phyloP scores from a whole-genome alignment of 1,284 basidiomycete species.

The Ganoderma sp. region DNA sequence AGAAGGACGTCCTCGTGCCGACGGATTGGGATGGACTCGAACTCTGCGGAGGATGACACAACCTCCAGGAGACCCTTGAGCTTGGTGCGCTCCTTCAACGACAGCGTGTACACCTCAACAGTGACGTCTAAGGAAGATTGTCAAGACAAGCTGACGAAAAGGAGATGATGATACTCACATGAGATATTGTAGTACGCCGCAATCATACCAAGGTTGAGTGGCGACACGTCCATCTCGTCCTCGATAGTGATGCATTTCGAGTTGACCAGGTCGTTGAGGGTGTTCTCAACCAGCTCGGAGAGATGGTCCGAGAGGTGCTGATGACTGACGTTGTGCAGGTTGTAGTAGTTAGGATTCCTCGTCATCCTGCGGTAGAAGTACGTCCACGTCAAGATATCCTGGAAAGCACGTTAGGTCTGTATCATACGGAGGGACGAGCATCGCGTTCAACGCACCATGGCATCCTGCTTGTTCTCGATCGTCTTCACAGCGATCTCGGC shows the following conservation, averaged over 20 bases:
- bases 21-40: conserved; percentile 93
- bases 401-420: conserved; percentile 10
- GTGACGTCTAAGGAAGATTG: conserved; percentile 73
- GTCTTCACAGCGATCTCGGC: conserved; percentile 99
- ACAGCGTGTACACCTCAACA: conserved; percentile 95
- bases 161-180: conserved; percentile 52
- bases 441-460: conserved; percentile 66
- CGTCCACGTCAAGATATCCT: conserved; percentile 94
- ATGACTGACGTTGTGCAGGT: conserved; percentile 91
- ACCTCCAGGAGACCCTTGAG: conserved; percentile 97
- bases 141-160: conserved; percentile 16
- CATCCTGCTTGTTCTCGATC: conserved; percentile 98
- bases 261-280: conserved; percentile 88
- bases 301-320: conserved; percentile 93
- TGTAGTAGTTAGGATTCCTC: conserved; percentile 96
- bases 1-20: conserved; percentile 87
- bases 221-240: conserved; percentile 92
- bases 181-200: conserved; percentile 93
- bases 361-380: conserved; percentile 97
- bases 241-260: conserved; percentile 96
- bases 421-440: conserved; percentile 14
- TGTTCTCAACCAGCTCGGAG: conserved; percentile 95
- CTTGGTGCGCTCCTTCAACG: conserved; percentile 96
- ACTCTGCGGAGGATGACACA: conserved; percentile 95
- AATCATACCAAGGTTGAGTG: conserved; percentile 95